Evolutionary conservation across 2,329 filamentous ascomycete species (phyloP).

Genomic region (Ophiostoma ips): DNA sequence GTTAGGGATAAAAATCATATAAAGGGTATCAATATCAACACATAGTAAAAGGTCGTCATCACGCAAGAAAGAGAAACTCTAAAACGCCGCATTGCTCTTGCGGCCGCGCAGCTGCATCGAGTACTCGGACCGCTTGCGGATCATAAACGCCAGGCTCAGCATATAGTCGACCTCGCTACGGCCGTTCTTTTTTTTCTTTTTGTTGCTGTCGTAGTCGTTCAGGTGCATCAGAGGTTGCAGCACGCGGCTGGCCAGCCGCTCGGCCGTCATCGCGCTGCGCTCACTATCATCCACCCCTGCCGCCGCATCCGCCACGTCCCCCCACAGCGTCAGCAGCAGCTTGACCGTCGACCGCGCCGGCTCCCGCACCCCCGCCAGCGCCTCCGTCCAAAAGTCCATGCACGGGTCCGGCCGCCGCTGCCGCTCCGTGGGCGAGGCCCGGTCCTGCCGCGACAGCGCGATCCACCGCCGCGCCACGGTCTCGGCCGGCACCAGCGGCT

Average conservation of each 20-base stretch:
- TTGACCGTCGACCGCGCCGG: constrained; percentile 26
- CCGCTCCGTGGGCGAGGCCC: constrained; percentile 20
- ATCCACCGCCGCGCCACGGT: constrained; percentile 27
- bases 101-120: constrained; percentile 22
- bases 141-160: constrained; percentile 30
- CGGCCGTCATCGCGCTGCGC: constrained; percentile 29
- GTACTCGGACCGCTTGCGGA: constrained; percentile 29
- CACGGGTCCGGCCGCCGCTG: constrained; percentile 28
- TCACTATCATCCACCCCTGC: no score
- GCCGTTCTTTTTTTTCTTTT: constrained; percentile 5
- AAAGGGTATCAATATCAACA: no score
- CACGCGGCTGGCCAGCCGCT: constrained; percentile 25
- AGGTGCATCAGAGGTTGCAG: constrained; percentile 28
- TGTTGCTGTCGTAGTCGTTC: constrained; percentile 4
- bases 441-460: constrained; percentile 24
- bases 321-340: constrained; percentile 30
- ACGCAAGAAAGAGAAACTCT: not conserved
- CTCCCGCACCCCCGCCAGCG: constrained; percentile 26
- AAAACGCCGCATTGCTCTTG: constrained; percentile 17
- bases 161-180: constrained; percentile 26
- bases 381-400: constrained; percentile 34
- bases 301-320: constrained; percentile 25
- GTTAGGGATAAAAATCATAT: no score
- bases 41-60: constrained; percentile 4
- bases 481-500: constrained; percentile 26